Conservation (phyloP, 495 filamentous ascomycete species). For the Penicillium dipodomyicola region DNA sequence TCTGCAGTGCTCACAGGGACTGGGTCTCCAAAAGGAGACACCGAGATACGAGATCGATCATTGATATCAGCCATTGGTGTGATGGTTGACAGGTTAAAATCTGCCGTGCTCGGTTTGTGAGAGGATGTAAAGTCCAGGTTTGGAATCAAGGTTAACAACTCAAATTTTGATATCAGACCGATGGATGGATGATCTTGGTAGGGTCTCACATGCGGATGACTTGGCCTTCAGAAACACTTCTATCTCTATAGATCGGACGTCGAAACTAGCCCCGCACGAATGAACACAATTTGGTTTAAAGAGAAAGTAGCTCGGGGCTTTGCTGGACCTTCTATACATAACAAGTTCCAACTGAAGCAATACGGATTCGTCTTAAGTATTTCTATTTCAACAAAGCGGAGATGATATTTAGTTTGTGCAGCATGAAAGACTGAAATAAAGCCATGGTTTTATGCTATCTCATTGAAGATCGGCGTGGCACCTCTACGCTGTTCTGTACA, state of each 20-base stretch:
- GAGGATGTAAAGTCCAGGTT: neutral
- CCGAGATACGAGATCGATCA: neutral
- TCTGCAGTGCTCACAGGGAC: neutral
- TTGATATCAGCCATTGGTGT: neutral
- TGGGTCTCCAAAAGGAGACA: neutral
- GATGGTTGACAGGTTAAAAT: neutral
- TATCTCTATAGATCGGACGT: neutral
- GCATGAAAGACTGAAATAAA: slow-evolving; percentile 4
- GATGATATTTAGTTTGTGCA: neutral
- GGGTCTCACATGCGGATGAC: neutral
- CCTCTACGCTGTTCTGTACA: neutral
- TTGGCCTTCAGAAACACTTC: neutral
- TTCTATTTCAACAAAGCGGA: slow-evolving; percentile 6
- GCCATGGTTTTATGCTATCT: neutral
- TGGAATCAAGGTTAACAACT: neutral
- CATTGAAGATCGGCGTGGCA: neutral
- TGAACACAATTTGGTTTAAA: neutral
- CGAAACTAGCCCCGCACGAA: neutral
- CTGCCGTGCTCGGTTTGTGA: neutral
- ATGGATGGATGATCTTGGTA: neutral
- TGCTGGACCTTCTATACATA: neutral
- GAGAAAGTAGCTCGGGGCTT: neutral
- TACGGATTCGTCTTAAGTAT: neutral
- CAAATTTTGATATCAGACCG: neutral
- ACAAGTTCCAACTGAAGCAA: neutral